phyloP scores from a whole-genome alignment of 148 eudicot genomes.

The Chenopodium formosanum region DNA sequence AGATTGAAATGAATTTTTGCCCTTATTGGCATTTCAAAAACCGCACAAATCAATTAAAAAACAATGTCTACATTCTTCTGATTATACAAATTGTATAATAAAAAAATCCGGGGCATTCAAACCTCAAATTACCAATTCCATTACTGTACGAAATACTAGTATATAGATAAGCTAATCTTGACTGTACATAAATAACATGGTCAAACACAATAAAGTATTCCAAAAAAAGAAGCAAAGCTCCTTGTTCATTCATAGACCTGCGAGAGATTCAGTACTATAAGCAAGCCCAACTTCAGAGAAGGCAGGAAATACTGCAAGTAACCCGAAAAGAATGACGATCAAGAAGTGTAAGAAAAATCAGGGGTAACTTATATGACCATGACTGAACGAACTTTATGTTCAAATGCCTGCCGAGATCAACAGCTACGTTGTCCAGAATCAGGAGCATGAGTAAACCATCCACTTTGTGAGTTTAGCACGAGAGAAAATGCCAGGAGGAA shows the following conservation, averaged over 20 bases:
- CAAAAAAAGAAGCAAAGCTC: background rate
- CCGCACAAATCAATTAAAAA: too few species aligned
- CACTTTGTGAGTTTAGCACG: background rate
- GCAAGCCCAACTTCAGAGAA: background rate
- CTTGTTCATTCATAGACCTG: background rate
- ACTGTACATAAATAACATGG: conserved; percentile 8
- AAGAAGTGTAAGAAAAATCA: background rate
- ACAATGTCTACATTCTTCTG: too few species aligned
- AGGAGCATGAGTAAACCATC: background rate
- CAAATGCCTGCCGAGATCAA: background rate
- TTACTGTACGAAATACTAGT: conserved; percentile 3
- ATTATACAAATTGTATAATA: too few species aligned
- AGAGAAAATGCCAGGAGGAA: background rate
- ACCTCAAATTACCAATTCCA: background rate
- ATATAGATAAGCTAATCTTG: background rate
- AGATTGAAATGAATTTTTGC: too few species aligned
- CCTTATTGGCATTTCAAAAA: too few species aligned
- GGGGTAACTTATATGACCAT: background rate
- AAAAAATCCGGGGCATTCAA: background rate
- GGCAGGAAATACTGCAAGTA: background rate
- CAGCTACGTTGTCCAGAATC: background rate
- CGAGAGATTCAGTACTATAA: background rate
- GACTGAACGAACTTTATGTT: background rate
- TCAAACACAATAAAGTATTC: background rate
- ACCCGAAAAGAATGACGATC: background rate